A percentile compares a stretch with the other conserved stretches of the same genome.
Conservation (phyloP, 2,329 filamentous ascomycete species). For the Raffaelea albimanens region DNA sequence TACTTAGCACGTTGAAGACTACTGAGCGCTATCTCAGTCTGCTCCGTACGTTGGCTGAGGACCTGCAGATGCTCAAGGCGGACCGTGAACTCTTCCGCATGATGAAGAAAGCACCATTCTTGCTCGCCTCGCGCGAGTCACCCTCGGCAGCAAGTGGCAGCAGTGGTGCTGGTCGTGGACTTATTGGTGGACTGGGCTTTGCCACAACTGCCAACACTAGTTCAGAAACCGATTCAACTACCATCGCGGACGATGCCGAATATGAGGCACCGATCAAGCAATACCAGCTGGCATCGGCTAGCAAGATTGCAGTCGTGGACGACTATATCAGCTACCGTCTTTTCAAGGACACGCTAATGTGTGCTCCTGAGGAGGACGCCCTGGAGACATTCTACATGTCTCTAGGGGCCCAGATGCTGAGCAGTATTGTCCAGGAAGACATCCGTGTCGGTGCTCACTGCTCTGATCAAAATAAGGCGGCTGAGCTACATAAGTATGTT, state of each 20-base stretch:
- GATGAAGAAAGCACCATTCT: slow-evolving; percentile 66
- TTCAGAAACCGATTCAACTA: slow-evolving; percentile 21
- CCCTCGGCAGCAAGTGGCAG: no score
- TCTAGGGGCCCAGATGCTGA: slow-evolving; percentile 70
- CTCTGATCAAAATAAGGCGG: slow-evolving; percentile 44
- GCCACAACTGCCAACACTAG: background rate
- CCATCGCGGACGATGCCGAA: slow-evolving; percentile 36
- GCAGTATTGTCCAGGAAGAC: slow-evolving; percentile 68
- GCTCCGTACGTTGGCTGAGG: slow-evolving; percentile 70
- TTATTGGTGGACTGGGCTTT: background rate
- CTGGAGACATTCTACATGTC: slow-evolving; percentile 78
- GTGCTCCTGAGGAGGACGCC: slow-evolving; percentile 79
- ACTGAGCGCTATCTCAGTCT: slow-evolving; percentile 81
- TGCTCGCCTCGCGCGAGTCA: slow-evolving; percentile 71
- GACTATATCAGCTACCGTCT: slow-evolving; percentile 83
- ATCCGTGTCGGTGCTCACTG: slow-evolving; percentile 59
- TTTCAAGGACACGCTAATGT: slow-evolving; percentile 77
- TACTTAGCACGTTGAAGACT: slow-evolving; percentile 70
- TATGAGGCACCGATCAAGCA: slow-evolving; percentile 60
- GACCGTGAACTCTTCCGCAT: slow-evolving; percentile 70
- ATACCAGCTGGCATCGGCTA: slow-evolving; percentile 66
- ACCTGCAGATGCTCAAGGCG: slow-evolving; percentile 57
- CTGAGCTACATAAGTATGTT: slow-evolving; percentile 67
- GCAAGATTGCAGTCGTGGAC: slow-evolving; percentile 68
- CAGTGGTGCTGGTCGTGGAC: no score